A percentile compares a stretch with the other conserved stretches of the same genome.
These are phyloP conservation scores for Cydonia oblonga DNA, from an alignment of 331 rosid genomes.

Conservation along the genomic window DNA sequence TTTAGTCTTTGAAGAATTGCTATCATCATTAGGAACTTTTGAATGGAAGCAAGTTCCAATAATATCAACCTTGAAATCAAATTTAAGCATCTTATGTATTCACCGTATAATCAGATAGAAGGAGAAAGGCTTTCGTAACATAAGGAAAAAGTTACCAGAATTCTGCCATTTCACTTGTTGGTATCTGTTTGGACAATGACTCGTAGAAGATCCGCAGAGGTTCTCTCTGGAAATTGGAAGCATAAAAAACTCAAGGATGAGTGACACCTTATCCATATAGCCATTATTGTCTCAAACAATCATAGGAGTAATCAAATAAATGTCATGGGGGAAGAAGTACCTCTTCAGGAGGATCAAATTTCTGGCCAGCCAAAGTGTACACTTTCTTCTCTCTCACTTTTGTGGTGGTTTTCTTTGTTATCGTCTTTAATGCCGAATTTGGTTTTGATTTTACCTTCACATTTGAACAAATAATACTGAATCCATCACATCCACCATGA, in stretches of 20 bases:
- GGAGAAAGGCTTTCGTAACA: no score
- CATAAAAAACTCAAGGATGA: conserved; percentile 15
- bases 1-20: not conserved
- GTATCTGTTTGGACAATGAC: conserved; percentile 73
- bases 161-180: conserved; percentile 87
- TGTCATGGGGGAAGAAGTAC: conserved; percentile 25
- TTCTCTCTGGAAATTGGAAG: conserved; percentile 63
- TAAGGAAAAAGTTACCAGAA: conserved; percentile 46
- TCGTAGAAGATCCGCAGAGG: conserved; percentile 78
- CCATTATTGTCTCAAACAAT: not conserved
- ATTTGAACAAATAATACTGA: conserved; percentile 5
- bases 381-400: conserved; percentile 74
- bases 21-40: not conserved
- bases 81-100: not conserved
- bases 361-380: conserved; percentile 75
- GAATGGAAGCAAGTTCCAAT: not conserved
- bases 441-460: conserved; percentile 61
- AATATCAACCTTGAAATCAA: not conserved
- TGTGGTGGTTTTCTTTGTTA: conserved; percentile 19
- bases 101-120: not conserved
- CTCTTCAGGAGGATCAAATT: conserved; percentile 89
- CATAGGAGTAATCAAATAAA: not conserved
- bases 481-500: conserved; percentile 16
- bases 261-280: conserved; percentile 1
- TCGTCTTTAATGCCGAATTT: conserved; percentile 20